phyloP scores from a whole-genome alignment of 768 basidiomycete genomes.

The Chlorophyllum brunneum region DNA sequence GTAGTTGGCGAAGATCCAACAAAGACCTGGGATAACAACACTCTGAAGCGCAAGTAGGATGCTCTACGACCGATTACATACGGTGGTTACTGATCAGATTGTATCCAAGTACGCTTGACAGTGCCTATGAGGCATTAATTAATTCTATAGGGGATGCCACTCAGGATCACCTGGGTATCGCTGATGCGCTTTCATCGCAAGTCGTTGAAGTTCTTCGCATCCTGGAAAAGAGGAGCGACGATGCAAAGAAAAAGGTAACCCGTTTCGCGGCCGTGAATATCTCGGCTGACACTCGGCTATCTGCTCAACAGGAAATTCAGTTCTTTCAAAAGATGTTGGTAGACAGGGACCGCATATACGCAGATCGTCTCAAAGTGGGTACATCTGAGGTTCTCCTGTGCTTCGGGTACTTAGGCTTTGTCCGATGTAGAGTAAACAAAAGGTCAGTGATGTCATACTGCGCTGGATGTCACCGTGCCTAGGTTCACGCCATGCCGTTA shows the following conservation, averaged over 20 bases:
- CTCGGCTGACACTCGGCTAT: constrained; percentile 1
- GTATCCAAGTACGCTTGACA: constrained; percentile 57
- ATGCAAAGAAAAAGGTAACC: constrained; percentile 62
- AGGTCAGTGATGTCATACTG: constrained; percentile 33
- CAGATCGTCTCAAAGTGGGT: constrained; percentile 65
- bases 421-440: constrained; percentile 55
- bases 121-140: constrained; percentile 68
- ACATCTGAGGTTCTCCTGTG: constrained; percentile 2
- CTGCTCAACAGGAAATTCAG: constrained; percentile 49
- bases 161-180: constrained; percentile 65
- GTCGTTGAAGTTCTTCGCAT: constrained; percentile 61
- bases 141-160: constrained; percentile 54
- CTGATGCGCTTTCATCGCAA: constrained; percentile 55
- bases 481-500: constrained; percentile 18
- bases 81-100: constrained; percentile 13
- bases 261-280: not conserved
- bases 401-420: not conserved
- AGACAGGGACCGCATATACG: constrained; percentile 66
- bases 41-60: constrained; percentile 51
- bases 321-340: constrained; percentile 69
- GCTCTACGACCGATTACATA: not conserved
- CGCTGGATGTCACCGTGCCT: not conserved
- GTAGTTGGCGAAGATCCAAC: constrained; percentile 69
- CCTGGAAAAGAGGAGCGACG: constrained; percentile 61
- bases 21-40: constrained; percentile 52